Base-by-base conservation (phyloP, 208 protist species). In the Trypanosoma congolense region DNA sequence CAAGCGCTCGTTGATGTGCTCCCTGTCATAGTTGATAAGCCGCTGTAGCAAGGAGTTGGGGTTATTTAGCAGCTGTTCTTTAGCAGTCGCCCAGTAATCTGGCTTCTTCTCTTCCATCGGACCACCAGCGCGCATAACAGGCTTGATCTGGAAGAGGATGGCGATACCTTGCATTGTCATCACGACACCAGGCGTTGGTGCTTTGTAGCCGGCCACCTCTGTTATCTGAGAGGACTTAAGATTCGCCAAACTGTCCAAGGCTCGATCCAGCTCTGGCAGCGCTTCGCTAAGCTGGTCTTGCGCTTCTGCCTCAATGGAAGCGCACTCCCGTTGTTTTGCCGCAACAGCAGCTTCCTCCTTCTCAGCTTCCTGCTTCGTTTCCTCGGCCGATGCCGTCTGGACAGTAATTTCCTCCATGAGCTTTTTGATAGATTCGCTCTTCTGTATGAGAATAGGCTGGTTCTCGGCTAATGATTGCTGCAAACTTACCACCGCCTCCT, bases 81-180 rank as follows among this genome's bases (percentile, higher is more conserved):
- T 96, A 19, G 93, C 93, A 14, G 87, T 88, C 4, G 79, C 83
- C 96, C 96, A 98, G 75, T 98, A 99, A 78, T 99, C 97, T 19
- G 94, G 81, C 48, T 95, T 95, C 61, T 98, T 93, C 44, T 96
- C 83, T 52, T 92, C 87, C 86, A 98, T 94, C 22, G 97, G 90
- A 65, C 81, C 98, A 29, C 90, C 83, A 10, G 93, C 85, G 44
- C 95, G 83, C 82, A 99, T 96, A 40, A 95, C 79, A 16, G 98
- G 83, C 62, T 95, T 94, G 31, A 99, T 96, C 61, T 97, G 94
- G 56, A 96, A 95, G 57, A 99, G 77, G 61, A 99, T 98, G 72
- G 95, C 99, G 54, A 99, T 97, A 8, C 97, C 96, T 65, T 99
- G 92, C 90, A 99, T 96, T 10, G 97, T 98, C 76, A 98, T 89